These are phyloP conservation scores for Ceratocystis destructans DNA, from an alignment of 2,329 filamentous ascomycete genomes.

Conservation along the genomic window DNA sequence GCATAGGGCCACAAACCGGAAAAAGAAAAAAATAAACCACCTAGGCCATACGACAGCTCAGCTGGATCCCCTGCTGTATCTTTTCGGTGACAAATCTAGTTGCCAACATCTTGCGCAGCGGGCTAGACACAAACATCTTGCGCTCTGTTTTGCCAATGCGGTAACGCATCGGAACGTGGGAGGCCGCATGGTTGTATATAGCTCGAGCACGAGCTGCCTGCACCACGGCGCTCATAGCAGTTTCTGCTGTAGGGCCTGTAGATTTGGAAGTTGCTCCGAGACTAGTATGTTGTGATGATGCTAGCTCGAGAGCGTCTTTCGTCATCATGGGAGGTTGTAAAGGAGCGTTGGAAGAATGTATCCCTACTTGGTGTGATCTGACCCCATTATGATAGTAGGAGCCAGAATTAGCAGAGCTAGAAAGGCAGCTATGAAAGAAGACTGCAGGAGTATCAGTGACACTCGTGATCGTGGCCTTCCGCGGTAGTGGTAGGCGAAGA, in stretches of 20 bases:
- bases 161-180: not conserved
- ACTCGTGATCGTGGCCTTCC: not conserved
- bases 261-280: not conserved
- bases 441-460: constrained; percentile 8
- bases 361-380: not conserved
- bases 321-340: too few species aligned
- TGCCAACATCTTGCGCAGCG: constrained; percentile 2
- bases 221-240: not conserved
- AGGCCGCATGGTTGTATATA: not conserved
- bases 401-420: not conserved
- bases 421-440: not conserved
- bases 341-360: too few species aligned
- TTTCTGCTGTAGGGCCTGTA: not conserved
- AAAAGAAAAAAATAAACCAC: not conserved
- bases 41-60: not conserved
- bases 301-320: not conserved
- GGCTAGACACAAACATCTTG: not conserved
- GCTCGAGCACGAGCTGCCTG: not conserved
- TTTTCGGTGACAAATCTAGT: constrained; percentile 1
- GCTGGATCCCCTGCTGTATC: not conserved
- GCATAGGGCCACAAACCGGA: not conserved
- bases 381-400: not conserved
- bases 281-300: not conserved
- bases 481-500: not conserved
- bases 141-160: not conserved